Evolutionary conservation across 768 basidiomycete genomes (phyloP).

Genomic region (Mycena rosella): DNA sequence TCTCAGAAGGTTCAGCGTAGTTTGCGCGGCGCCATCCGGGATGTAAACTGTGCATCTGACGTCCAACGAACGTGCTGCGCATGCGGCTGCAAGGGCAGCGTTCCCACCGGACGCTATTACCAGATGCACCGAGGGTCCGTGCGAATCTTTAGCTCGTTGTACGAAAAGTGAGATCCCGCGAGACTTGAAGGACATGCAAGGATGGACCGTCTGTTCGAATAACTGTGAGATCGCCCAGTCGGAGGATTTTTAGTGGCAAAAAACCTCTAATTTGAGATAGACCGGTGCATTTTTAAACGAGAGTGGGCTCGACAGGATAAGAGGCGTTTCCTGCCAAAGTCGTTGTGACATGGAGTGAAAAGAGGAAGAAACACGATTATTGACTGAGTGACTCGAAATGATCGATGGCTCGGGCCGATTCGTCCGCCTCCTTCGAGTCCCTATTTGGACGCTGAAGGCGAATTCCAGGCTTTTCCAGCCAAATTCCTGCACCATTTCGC

Average conservation of each 20-base stretch:
- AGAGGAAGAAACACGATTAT: too few species aligned
- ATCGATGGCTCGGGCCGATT: too few species aligned
- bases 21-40: constrained; percentile 63
- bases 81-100: constrained; percentile 80
- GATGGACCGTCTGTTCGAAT: constrained; percentile 73
- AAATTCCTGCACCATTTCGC: too few species aligned
- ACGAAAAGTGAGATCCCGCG: constrained; percentile 77
- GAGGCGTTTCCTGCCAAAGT: constrained; percentile 74
- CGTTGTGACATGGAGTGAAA: too few species aligned
- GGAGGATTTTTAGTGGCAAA: neutral
- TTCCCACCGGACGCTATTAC: constrained; percentile 86
- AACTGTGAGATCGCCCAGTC: constrained; percentile 6
- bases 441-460: too few species aligned
- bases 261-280: constrained; percentile 81
- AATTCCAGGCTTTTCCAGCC: too few species aligned
- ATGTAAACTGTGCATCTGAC: constrained; percentile 78
- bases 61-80: constrained; percentile 66
- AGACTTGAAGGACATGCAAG: constrained; percentile 82
- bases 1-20: constrained; percentile 63
- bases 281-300: constrained; percentile 66
- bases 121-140: constrained; percentile 69
- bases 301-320: constrained; percentile 70
- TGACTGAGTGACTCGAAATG: too few species aligned
- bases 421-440: too few species aligned
- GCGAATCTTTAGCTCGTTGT: constrained; percentile 60